phyloP scores from a whole-genome alignment of 305 asterid genomes.

The Withania somnifera region DNA sequence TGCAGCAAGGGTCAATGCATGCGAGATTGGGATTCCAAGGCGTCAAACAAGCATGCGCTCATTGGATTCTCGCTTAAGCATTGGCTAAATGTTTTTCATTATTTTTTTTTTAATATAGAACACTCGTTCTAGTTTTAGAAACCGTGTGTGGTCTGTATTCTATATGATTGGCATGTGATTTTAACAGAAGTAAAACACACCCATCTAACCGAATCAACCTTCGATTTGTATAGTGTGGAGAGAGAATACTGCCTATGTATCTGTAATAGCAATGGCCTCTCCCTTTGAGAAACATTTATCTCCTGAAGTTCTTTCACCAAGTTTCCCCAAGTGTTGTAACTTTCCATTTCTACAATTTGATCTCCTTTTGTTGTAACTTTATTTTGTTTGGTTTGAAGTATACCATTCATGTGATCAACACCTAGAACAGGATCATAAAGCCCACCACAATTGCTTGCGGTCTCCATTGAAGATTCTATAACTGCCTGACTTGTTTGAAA shows the following conservation, averaged over 20 bases:
- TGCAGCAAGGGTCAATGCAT: constrained; percentile 91
- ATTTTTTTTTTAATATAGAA: background rate
- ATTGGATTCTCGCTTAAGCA: constrained; percentile 72
- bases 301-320: background rate
- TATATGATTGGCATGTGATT: constrained; percentile 26
- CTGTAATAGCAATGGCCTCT: constrained; percentile 12
- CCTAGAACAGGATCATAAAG: background rate
- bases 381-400: background rate
- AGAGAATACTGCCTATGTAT: constrained; percentile 29
- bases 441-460: background rate
- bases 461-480: background rate
- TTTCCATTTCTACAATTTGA: background rate
- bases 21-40: constrained; percentile 92
- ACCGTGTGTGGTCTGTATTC: constrained; percentile 22
- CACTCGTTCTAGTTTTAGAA: constrained; percentile 13
- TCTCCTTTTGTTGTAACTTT: background rate
- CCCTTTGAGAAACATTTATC: constrained; percentile 9
- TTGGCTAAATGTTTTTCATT: constrained; percentile 41
- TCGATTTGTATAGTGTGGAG: constrained; percentile 51
- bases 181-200: constrained; percentile 8
- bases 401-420: background rate
- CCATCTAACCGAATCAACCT: constrained; percentile 31
- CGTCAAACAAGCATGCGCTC: constrained; percentile 71
- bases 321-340: background rate
- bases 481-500: background rate